phyloP scores from a whole-genome alignment of 257 asterid genomes.

The Apocynum venetum region DNA sequence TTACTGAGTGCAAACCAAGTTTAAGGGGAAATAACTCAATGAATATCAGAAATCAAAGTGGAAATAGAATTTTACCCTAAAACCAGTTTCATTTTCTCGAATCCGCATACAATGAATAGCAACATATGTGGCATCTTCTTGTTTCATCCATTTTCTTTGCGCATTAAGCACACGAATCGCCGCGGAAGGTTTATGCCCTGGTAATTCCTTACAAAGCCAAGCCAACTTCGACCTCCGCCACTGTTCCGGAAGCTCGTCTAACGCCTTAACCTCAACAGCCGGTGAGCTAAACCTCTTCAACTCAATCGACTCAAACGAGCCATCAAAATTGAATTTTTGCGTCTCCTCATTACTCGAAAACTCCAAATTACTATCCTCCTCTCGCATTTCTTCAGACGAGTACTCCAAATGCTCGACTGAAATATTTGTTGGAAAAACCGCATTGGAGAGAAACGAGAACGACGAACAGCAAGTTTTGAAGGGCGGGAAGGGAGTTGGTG shows the following conservation, averaged over 20 bases:
- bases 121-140: conserved; percentile 68
- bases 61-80: conserved; percentile 42
- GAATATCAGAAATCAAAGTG: neutral
- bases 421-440: conserved; percentile 25
- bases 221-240: conserved; percentile 94
- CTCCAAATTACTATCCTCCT: conserved; percentile 18
- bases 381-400: conserved; percentile 18
- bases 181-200: conserved; percentile 62
- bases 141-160: conserved; percentile 87
- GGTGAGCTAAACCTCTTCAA: conserved; percentile 59
- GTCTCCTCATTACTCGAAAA: conserved; percentile 23
- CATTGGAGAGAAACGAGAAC: conserved; percentile 21
- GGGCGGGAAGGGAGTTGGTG: conserved; percentile 13
- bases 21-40: neutral
- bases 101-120: conserved; percentile 70
- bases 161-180: conserved; percentile 74
- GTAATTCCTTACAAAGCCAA: conserved; percentile 96
- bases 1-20: neutral
- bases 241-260: conserved; percentile 87
- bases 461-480: conserved; percentile 23
- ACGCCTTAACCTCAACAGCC: conserved; percentile 58
- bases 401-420: conserved; percentile 17
- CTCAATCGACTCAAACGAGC: conserved; percentile 54
- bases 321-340: conserved; percentile 42
- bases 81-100: conserved; percentile 76